Base-by-base conservation (phyloP, 495 filamentous ascomycete species). In the Geoglossum glabrum region DNA sequence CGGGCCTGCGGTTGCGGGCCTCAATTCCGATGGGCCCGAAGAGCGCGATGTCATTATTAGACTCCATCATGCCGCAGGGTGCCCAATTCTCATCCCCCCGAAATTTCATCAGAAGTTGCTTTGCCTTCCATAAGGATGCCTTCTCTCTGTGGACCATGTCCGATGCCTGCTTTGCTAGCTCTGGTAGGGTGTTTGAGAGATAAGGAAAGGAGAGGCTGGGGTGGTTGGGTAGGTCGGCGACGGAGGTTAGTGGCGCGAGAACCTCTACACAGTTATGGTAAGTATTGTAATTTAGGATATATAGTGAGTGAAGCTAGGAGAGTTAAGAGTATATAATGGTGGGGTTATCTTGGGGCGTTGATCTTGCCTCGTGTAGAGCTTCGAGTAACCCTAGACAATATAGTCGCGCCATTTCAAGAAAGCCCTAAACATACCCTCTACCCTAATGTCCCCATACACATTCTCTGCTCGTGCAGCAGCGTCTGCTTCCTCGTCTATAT, bases 181-280 rank as follows among this genome's bases (percentile, higher is more conserved):
- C 78, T 45, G 79, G 80, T n/a, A 99, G 76, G 3, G 85, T 84
- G 59, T 80, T 81, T 10, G 86, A 89, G 1, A 73, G 83, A 69
- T 93, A 97, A 0, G 90, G 79, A 63, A 81, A 76, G 33, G 88
- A 88, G 55, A 95, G 68, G 2, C 86, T 84, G 60, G 89, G 89
- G 65, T 99, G 92, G 38, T 70, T 75, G 3, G 86, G 80, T 33
- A 99, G 76, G 67, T 94, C 87, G 54, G 88, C 85, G 25, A 88
- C 84, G 57, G 87, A 77, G 56, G 87, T 93, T 55, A 97, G 71
- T 26, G 92, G 92, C 43, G 85, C 85, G 13, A 99, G 79, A 43
- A 96, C 77, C 55, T 86, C 90, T 95, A 64, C 11, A 45, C 52
- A 52, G 17, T 15, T 7, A 52, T 15, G 5, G 19, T 27, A 4